Evolutionary conservation across 495 filamentous ascomycete genomes (phyloP).

Genomic region (Evansstolkia leycettana): DNA sequence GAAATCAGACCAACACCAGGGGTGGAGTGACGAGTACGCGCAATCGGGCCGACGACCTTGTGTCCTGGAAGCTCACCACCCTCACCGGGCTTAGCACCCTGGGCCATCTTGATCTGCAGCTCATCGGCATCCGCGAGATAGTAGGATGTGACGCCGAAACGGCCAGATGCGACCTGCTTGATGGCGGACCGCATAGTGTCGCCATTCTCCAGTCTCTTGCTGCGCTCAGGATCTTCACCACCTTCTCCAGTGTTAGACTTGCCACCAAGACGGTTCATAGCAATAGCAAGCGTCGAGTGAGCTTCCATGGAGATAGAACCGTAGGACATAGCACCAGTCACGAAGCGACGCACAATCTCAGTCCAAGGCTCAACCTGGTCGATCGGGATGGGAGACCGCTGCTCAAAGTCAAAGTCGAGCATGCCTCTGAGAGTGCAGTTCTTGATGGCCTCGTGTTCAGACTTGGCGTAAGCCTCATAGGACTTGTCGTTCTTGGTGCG

Average conservation of each 20-base stretch:
- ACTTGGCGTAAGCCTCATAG: constrained; percentile 91
- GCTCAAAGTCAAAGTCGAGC: constrained; percentile 96
- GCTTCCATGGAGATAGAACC: constrained; percentile 99
- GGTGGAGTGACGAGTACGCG: constrained; percentile 93
- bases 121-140: constrained; percentile 98
- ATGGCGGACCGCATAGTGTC: constrained; percentile 98
- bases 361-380: constrained; percentile 99
- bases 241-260: constrained; percentile 99
- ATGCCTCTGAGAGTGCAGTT: constrained; percentile 92
- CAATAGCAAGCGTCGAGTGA: constrained; percentile 91
- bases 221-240: constrained; percentile 93
- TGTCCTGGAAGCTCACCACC: constrained; percentile 96
- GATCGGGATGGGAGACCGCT: constrained; percentile 75
- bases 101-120: constrained; percentile 99
- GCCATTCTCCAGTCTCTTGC: constrained; percentile 74
- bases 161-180: constrained; percentile 96
- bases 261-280: constrained; percentile 95
- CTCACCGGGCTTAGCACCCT: constrained; percentile 97
- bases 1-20: constrained; percentile 97
- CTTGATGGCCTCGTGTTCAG: constrained; percentile 97
- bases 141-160: constrained; percentile 96
- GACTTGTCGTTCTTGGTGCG: constrained; percentile 99
- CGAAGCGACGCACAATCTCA: constrained; percentile 94
- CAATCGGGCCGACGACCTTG: constrained; percentile 96
- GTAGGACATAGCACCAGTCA: constrained; percentile 99